Base-by-base conservation (phyloP, 1,139 yeast genomes). In the Spathaspora jeffriesii region DNA sequence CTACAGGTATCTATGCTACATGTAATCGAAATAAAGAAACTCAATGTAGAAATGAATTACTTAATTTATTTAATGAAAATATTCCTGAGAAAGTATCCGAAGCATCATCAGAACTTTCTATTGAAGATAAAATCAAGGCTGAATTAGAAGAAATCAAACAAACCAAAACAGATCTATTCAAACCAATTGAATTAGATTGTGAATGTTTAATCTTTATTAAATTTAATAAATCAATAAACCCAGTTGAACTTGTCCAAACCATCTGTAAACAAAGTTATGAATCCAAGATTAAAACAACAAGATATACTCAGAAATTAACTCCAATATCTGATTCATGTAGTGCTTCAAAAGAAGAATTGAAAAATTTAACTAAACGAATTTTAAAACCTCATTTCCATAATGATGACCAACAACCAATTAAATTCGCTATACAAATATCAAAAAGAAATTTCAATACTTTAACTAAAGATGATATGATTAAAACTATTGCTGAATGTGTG, bases 201-300 rank as follows among this genome's bases (percentile, higher is more conserved):
- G 97, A 90, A 63, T 93, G 99, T 67, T 76, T 86, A 42, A 78
- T 91, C 2, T 93, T 93, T 63, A 81, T 91, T 56, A 87, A 95
- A 58, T 81, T 92, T 1, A 79, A 87, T 56, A 78, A 71, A 53
- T 96, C 97, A 0, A 76, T 92, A 11, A 82, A 81, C 30, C 97
- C 98, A 0, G 95, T 84, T 40, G 65, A 73, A 5, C 76, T 93
- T 48, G 91, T 89, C 3, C 71, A 73, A 41, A 69, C 71, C 25
- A 64, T 92, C 1, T 88, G 96, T 61, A 59, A 75, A 42, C 91
- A 88, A 43, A 73, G 86, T 18, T 63, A 65, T 40, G 76, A 73
- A 13, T 71, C 80, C 1, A 76, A 67, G 51, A 65, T 53, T 30
- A 88, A 82, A 64, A 79, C 75, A 53, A 88, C 85, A 13, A 81